Percentiles rank a stretch among this genome's conserved stretches.
These are phyloP conservation scores for Pleurozium schreberi DNA, from an alignment of 225 moss, liverwort and hornwort genomes.

Conservation along the genomic window DNA sequence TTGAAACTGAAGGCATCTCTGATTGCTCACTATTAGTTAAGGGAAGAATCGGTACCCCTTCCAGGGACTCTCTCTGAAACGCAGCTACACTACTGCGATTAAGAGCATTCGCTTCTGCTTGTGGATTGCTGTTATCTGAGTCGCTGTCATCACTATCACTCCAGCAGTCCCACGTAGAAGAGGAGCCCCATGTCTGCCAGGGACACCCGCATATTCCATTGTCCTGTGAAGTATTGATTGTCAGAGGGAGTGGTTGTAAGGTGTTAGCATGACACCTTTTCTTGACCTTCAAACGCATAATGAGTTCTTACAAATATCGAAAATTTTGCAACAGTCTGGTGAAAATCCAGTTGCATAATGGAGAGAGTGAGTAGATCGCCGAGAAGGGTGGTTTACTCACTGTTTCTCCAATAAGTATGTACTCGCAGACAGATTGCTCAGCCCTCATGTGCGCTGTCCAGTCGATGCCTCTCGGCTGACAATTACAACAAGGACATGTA, in stretches of 20 bases:
- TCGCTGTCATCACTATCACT: slow-evolving; percentile 33
- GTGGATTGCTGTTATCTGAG: background rate
- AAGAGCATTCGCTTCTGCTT: background rate
- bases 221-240: slow-evolving; percentile 21
- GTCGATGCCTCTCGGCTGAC: slow-evolving; percentile 71
- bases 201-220: slow-evolving; percentile 80
- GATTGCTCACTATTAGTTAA: background rate
- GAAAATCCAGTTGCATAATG: background rate
- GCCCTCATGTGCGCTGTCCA: slow-evolving; percentile 76
- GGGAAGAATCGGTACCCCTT: background rate
- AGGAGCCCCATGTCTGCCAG: slow-evolving; percentile 71
- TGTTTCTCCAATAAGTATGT: slow-evolving; percentile 84
- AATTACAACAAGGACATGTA: background rate
- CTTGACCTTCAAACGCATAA: background rate
- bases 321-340: background rate
- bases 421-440: slow-evolving; percentile 55
- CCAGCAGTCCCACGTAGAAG: slow-evolving; percentile 17
- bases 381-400: slow-evolving; percentile 10
- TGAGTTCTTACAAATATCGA: background rate
- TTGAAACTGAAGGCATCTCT: background rate
- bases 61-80: background rate
- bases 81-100: background rate
- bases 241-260: background rate
- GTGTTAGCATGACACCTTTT: background rate
- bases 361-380: background rate